Conservation (phyloP, 139 green algal genomes). For the Tetradesmus lagerheimii region DNA sequence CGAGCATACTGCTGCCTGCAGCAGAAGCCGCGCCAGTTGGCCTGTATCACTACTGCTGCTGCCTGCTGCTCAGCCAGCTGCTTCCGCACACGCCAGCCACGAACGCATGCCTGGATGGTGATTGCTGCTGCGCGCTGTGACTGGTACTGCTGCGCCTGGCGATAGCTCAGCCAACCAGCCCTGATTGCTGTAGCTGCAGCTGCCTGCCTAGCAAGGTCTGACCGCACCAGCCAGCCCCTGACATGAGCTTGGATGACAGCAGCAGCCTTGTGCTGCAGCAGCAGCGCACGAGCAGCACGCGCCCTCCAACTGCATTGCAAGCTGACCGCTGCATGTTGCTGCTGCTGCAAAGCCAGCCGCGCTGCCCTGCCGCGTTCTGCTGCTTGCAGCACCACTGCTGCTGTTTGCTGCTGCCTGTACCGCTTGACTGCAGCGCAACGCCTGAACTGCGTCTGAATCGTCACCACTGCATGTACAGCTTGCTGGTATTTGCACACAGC, state of each 20-base stretch:
- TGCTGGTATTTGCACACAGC: constrained; percentile 10
- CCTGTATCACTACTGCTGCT: constrained; percentile 45
- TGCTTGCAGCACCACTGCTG: constrained; percentile 36
- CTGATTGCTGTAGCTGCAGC: constrained; percentile 60
- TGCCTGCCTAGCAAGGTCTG: neutral
- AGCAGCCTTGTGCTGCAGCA: constrained; percentile 41
- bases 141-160: neutral
- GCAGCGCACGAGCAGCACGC: constrained; percentile 17
- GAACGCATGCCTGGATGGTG: constrained; percentile 31
- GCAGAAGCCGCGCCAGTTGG: neutral
- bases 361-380: neutral
- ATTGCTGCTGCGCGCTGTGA: neutral
- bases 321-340: constrained; percentile 22
- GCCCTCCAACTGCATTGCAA: constrained; percentile 44
- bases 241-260: constrained; percentile 47
- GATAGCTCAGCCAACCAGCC: constrained; percentile 38
- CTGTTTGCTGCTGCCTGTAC: neutral
- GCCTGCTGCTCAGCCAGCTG: neutral
- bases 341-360: neutral
- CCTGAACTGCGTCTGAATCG: constrained; percentile 61
- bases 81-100: neutral
- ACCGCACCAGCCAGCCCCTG: constrained; percentile 42
- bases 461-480: constrained; percentile 40
- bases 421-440: constrained; percentile 28
- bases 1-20: neutral